A percentile compares a stretch with the other conserved stretches of the same genome.
These are phyloP conservation scores for Sequoiadendron giganteum DNA, from an alignment of 75 land plant species.

Conservation along the genomic window DNA sequence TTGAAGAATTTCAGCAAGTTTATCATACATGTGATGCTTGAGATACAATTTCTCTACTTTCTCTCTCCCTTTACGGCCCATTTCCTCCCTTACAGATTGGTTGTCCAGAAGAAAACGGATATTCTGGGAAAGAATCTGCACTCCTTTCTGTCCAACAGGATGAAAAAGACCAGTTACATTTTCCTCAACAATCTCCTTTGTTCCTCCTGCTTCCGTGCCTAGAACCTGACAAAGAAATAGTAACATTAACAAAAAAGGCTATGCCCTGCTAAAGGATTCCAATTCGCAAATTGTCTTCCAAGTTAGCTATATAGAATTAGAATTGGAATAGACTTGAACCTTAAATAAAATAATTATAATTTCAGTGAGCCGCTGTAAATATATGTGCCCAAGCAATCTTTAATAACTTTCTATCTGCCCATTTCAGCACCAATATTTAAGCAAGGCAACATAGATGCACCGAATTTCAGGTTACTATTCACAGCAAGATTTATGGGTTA, in stretches of 20 bases:
- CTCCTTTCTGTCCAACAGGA: constrained; percentile 72
- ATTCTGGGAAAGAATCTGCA: constrained; percentile 60
- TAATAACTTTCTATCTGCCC: background rate
- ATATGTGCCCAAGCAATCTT: background rate
- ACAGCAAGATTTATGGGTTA: background rate
- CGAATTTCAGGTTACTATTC: background rate
- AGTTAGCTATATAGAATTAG: background rate
- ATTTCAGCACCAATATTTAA: background rate
- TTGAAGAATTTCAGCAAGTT: constrained; percentile 43
- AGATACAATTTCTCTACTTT: constrained; percentile 65
- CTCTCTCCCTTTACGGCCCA: constrained; percentile 74
- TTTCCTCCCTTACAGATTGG: constrained; percentile 44
- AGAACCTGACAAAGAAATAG: constrained; percentile 54
- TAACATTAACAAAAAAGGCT: background rate
- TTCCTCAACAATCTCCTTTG: constrained; percentile 76
- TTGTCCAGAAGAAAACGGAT: constrained; percentile 50
- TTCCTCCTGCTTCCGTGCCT: constrained; percentile 96
- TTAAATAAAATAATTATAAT: background rate
- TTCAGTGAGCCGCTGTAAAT: background rate
- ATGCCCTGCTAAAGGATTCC: background rate
- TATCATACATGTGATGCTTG: constrained; percentile 78
- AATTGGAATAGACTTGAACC: background rate
- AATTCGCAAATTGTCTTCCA: background rate
- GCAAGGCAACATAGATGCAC: background rate
- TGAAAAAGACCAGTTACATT: constrained; percentile 84